These are phyloP conservation scores for Sphenostylis stenocarpa DNA, from an alignment of 306 rosid genomes.

Conservation along the genomic window DNA sequence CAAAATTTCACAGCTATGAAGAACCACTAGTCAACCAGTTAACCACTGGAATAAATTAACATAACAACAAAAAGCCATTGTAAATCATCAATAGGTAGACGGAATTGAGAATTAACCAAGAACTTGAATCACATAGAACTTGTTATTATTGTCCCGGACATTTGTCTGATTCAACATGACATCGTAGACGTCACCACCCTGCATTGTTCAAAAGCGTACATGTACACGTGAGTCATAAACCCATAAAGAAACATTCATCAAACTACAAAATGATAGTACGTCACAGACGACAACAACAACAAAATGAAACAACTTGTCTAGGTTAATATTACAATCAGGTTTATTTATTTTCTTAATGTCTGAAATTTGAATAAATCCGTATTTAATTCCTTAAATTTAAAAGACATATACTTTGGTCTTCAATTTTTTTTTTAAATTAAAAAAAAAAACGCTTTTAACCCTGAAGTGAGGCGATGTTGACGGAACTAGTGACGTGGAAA, in stretches of 20 bases:
- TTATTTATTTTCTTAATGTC: no score
- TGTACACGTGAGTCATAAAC: neutral
- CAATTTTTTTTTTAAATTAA: no score
- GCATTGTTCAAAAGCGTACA: constrained; percentile 18
- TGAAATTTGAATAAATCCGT: no score
- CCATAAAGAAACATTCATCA: neutral
- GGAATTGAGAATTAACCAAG: constrained; percentile 61
- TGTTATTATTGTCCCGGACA: constrained; percentile 80
- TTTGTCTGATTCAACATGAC: constrained; percentile 94
- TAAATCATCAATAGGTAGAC: neutral
- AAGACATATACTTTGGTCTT: no score
- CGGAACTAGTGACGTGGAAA: no score
- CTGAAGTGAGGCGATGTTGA: no score
- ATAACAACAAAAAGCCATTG: neutral
- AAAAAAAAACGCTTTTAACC: no score
- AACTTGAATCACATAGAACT: constrained; percentile 83
- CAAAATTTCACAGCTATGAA: neutral
- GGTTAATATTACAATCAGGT: neutral
- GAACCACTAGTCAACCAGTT: constrained; percentile 13
- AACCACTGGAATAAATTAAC: neutral
- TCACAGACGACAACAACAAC: neutral
- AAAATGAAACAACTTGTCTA: neutral
- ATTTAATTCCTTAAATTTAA: no score
- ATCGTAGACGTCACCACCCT: constrained; percentile 86
- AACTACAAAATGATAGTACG: neutral